phyloP scores from a whole-genome alignment of 345 rosid genomes.

The Citrus medica region DNA sequence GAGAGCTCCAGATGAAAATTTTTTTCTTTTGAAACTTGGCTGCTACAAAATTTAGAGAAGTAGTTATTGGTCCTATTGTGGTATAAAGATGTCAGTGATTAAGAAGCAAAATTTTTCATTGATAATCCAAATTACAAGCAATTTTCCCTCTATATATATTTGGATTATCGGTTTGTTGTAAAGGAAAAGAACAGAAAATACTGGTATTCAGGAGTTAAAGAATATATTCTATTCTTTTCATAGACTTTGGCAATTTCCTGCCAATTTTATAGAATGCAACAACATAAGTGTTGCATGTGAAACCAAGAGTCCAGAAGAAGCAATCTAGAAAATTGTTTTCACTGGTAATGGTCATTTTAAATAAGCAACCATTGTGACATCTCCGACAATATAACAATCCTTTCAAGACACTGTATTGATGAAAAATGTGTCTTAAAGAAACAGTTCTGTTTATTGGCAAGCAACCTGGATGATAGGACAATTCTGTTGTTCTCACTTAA shows the following conservation, averaged over 20 bases:
- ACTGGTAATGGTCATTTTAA: background rate
- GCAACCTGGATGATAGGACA: background rate
- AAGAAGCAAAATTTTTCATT: background rate
- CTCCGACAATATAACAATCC: background rate
- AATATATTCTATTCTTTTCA: background rate
- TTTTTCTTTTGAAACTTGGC: background rate
- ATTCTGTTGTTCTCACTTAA: background rate
- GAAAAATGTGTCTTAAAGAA: background rate
- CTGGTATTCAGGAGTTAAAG: background rate
- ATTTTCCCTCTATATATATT: too few species aligned
- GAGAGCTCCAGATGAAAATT: background rate
- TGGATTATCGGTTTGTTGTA: too few species aligned
- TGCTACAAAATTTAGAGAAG: background rate
- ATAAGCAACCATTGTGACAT: background rate
- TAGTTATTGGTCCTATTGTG: background rate
- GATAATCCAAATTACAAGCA: background rate
- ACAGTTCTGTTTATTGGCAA: background rate
- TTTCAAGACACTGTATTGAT: background rate
- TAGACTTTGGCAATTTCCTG: background rate
- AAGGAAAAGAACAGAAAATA: background rate
- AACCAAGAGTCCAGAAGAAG: background rate
- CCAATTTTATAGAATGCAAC: background rate
- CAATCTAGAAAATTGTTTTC: background rate
- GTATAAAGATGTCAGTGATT: background rate
- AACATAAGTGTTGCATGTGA: background rate